Percentiles rank a stretch among this genome's conserved stretches.
Conservation (phyloP, 306 rosid species). For the Glycyrrhiza uralensis region DNA sequence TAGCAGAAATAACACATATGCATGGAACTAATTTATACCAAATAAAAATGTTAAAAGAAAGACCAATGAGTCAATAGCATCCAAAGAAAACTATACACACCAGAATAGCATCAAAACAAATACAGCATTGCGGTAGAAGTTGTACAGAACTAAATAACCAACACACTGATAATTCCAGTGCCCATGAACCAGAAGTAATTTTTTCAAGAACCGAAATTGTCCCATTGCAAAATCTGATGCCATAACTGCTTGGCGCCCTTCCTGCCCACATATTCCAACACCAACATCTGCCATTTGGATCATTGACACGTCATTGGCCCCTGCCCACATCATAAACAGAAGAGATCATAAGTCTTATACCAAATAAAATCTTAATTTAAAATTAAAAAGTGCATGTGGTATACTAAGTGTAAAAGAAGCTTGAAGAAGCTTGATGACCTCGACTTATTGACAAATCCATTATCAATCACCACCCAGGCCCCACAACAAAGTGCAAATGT, state of each 20-base stretch:
- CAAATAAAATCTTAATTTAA: not conserved
- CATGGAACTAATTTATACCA: too few species aligned
- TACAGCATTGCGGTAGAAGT: slow-evolving; percentile 94
- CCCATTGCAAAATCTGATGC: slow-evolving; percentile 99
- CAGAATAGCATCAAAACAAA: slow-evolving; percentile 91
- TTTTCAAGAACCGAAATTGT: slow-evolving; percentile 74
- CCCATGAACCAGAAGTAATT: slow-evolving; percentile 84
- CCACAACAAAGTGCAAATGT: not conserved
- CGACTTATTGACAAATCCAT: not conserved
- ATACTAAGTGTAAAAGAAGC: too few species aligned
- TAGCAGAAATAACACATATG: too few species aligned
- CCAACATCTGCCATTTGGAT: slow-evolving; percentile 99
- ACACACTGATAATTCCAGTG: slow-evolving; percentile 97
- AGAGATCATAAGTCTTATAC: not conserved
- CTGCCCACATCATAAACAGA: slow-evolving; percentile 36
- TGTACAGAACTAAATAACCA: slow-evolving; percentile 80
- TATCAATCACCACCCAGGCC: not conserved
- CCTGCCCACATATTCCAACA: slow-evolving; percentile 95
- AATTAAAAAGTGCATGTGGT: slow-evolving; percentile 1
- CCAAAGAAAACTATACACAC: slow-evolving; percentile 40
- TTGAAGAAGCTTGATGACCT: not conserved
- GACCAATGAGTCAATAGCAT: too few species aligned
- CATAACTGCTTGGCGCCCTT: slow-evolving; percentile 98
- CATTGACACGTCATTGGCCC: slow-evolving; percentile 96
- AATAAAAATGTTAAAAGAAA: too few species aligned